Percentiles rank a stretch among this genome's conserved stretches.
Conservation (phyloP, 1,139 yeast genomes). For the Yamadazyma taylorii region DNA sequence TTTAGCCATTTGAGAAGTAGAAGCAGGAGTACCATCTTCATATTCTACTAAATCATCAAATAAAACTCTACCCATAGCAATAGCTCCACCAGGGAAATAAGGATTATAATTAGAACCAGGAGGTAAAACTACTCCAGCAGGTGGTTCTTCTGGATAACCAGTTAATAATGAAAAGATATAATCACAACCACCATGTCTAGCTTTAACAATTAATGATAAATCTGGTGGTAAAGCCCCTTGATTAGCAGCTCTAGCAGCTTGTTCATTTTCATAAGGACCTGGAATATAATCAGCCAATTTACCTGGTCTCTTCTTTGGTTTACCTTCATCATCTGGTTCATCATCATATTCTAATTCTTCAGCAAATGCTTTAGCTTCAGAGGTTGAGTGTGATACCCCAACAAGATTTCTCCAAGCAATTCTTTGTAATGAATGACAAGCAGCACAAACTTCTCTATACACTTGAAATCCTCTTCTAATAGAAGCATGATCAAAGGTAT, state of each 20-base stretch:
- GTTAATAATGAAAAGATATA: constrained; percentile 93
- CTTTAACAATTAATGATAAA: constrained; percentile 94
- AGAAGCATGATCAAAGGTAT: constrained; percentile 92
- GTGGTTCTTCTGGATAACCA: constrained; percentile 98
- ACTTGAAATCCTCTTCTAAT: constrained; percentile 99
- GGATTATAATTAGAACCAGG: constrained; percentile 98
- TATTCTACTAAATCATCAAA: constrained; percentile 96
- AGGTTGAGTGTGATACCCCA: constrained; percentile 91
- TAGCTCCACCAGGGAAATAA: constrained; percentile 99
- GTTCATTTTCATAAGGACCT: constrained; percentile 94
- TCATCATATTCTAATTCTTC: constrained; percentile 98
- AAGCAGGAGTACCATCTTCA: constrained; percentile 98
- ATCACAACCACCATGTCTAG: constrained; percentile 98
- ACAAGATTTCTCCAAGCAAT: constrained; percentile 98
- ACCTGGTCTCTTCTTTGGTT: constrained; percentile 98
- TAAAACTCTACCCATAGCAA: constrained; percentile 98
- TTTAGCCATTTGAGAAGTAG: constrained; percentile 99
- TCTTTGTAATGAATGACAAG: constrained; percentile 96
- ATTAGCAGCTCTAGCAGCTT: constrained; percentile 99
- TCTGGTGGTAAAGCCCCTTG: constrained; percentile 99
- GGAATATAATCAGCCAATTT: constrained; percentile 95
- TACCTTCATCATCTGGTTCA: constrained; percentile 99
- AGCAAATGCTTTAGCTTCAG: constrained; percentile 91
- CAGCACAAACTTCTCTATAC: constrained; percentile 98
- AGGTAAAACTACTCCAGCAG: constrained; percentile 94